Conservation (phyloP, 768 basidiomycete species). For the Termitomyces sp. region DNA sequence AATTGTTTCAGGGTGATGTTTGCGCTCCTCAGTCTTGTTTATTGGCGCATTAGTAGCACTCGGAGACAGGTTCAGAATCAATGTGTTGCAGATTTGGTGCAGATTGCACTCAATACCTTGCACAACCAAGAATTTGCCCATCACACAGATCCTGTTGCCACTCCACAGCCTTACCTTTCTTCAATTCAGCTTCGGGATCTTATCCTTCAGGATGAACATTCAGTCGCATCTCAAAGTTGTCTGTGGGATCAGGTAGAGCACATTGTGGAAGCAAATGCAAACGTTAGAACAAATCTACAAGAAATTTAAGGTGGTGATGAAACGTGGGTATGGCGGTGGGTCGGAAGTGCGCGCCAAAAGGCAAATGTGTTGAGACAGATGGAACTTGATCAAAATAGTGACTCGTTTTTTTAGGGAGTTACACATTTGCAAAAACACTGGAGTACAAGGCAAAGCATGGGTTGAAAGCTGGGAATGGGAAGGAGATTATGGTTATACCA, state of each 20-base stretch:
- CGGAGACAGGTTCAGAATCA: conserved; percentile 54
- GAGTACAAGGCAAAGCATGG: conserved; percentile 85
- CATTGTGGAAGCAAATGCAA: conserved; percentile 87
- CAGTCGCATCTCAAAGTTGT: conserved; percentile 56
- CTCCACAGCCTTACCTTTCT: conserved; percentile 74
- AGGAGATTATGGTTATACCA: conserved; percentile 78
- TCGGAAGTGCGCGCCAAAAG: conserved; percentile 50
- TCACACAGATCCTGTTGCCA: conserved; percentile 75
- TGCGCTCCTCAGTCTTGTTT: conserved; percentile 8
- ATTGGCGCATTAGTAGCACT: conserved; percentile 33
- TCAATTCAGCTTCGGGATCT: conserved; percentile 87
- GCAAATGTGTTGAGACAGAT: conserved; percentile 5
- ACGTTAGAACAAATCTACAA: conserved; percentile 81
- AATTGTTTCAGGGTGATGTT: conserved; percentile 3
- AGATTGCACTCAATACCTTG: conserved; percentile 74
- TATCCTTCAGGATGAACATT: conserved; percentile 79
- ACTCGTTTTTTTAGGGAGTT: conserved; percentile 70
- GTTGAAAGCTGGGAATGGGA: conserved; percentile 59
- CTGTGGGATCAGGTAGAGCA: conserved; percentile 84
- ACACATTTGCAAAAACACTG: conserved; percentile 81
- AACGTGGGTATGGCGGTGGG: conserved; percentile 89
- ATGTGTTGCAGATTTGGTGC: conserved; percentile 71
- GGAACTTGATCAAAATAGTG: conserved; percentile 6
- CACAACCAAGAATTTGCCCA: conserved; percentile 81
- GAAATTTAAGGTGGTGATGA: conserved; percentile 86